phyloP scores from a whole-genome alignment of 2,329 filamentous ascomycete genomes.

The Claviceps africana region DNA sequence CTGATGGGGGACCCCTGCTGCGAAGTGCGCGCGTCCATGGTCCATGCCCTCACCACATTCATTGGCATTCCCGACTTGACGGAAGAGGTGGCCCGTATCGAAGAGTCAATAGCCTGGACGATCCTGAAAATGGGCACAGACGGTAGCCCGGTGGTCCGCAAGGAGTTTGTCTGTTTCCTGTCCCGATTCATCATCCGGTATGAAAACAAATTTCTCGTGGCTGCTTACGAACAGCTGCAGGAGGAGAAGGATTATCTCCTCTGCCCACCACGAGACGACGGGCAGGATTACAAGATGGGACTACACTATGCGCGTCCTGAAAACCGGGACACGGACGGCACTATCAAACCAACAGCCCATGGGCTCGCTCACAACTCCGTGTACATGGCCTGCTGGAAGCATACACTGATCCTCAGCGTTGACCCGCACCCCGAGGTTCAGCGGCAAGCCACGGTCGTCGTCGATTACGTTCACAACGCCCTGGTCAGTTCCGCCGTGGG shows the following conservation, averaged over 20 bases:
- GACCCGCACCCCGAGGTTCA: constrained; percentile 93
- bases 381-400: constrained; percentile 89
- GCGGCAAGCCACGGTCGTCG: constrained; percentile 66
- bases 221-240: constrained; percentile 76
- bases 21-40: constrained; percentile 84
- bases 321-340: constrained; percentile 42
- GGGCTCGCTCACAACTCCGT: constrained; percentile 73
- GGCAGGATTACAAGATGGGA: constrained; percentile 46
- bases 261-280: constrained; percentile 40
- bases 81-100: constrained; percentile 77
- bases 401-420: constrained; percentile 76
- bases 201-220: constrained; percentile 81
- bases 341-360: constrained; percentile 40
- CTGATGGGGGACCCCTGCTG: constrained; percentile 75
- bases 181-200: constrained; percentile 85
- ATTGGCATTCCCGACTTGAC: constrained; percentile 86
- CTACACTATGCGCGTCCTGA: constrained; percentile 45
- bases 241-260: constrained; percentile 64
- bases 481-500: constrained; percentile 67
- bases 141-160: constrained; percentile 85
- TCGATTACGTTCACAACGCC: constrained; percentile 71
- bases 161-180: constrained; percentile 85
- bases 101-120: constrained; percentile 80
- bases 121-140: constrained; percentile 86
- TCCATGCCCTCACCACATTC: constrained; percentile 88